A percentile compares a stretch with the other conserved stretches of the same genome.
Conservation (phyloP, 2,329 filamentous ascomycete species). For the Dothidotthia symphoricarpi region DNA sequence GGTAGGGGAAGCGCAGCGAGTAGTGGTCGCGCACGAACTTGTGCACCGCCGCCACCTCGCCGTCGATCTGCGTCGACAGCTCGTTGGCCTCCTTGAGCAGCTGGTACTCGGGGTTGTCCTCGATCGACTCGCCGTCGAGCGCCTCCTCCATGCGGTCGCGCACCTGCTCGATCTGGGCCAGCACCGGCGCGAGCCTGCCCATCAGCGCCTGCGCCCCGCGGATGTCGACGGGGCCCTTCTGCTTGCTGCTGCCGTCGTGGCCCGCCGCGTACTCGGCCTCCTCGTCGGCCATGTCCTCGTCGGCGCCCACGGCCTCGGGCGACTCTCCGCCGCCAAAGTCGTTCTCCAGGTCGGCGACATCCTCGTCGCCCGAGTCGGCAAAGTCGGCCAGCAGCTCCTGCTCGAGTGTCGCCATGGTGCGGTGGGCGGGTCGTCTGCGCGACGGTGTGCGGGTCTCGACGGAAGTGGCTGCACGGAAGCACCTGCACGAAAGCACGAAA, state of each 20-base stretch:
- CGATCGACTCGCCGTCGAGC: conserved; percentile 71
- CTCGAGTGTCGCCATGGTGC: conserved; percentile 74
- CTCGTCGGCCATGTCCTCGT: conserved; percentile 61
- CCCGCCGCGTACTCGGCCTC: conserved; percentile 56
- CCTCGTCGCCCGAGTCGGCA: conserved; percentile 71
- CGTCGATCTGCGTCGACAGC: conserved; percentile 87
- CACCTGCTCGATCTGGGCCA: conserved; percentile 58
- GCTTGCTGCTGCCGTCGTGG: conserved; percentile 63
- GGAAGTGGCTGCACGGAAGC: not conserved
- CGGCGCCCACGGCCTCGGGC: conserved; percentile 51
- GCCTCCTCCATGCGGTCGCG: conserved; percentile 69
- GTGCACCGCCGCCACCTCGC: conserved; percentile 88
- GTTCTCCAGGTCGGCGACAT: conserved; percentile 36
- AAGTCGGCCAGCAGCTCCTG: conserved; percentile 93
- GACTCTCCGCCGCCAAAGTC: conserved; percentile 40
- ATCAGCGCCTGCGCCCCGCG: conserved; percentile 76
- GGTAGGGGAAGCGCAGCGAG: conserved; percentile 86
- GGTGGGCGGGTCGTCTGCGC: no score
- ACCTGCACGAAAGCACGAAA: no score
- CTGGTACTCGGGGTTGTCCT: conserved; percentile 89
- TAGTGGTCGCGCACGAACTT: conserved; percentile 97
- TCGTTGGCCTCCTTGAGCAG: conserved; percentile 85
- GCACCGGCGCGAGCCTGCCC: conserved; percentile 74
- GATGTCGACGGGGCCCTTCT: conserved; percentile 67
- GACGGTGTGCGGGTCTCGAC: not conserved